Conservation (phyloP, 2,329 filamentous ascomycete species). For the Sclerotinia trifoliorum region DNA sequence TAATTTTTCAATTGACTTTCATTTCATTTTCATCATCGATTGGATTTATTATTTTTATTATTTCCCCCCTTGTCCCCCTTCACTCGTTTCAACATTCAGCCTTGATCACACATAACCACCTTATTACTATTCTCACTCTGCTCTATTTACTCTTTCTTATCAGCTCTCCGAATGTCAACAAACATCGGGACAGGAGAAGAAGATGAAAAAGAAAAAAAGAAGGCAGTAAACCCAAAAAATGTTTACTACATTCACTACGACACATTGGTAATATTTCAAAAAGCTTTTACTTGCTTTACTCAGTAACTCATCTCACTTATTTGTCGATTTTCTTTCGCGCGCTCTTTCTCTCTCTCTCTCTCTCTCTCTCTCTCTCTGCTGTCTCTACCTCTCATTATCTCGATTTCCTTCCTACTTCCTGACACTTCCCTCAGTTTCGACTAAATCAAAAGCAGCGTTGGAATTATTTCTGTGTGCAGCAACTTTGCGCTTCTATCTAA, state of each 20-base stretch:
- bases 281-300: neutral
- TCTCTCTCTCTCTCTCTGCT: neutral
- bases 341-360: neutral
- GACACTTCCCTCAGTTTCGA: slow-evolving; percentile 1
- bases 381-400: neutral
- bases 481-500: slow-evolving; percentile 11
- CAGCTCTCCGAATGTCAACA: neutral
- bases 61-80: neutral
- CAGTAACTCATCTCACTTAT: neutral
- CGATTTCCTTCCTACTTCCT: neutral
- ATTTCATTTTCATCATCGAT: neutral
- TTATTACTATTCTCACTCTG: neutral
- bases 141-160: slow-evolving; percentile 1
- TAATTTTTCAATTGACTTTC: neutral
- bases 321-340: neutral
- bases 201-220: neutral
- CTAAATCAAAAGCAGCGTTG: slow-evolving; percentile 18
- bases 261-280: neutral
- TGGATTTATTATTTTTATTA: neutral
- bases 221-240: neutral
- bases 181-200: neutral
- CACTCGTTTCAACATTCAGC: slow-evolving; percentile 16
- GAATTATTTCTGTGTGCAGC: slow-evolving; percentile 15
- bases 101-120: neutral
- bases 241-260: neutral